A percentile compares a stretch with the other conserved stretches of the same genome.
phyloP scores from a whole-genome alignment of 2,329 filamentous ascomycete species.

The Claviceps sorghi region DNA sequence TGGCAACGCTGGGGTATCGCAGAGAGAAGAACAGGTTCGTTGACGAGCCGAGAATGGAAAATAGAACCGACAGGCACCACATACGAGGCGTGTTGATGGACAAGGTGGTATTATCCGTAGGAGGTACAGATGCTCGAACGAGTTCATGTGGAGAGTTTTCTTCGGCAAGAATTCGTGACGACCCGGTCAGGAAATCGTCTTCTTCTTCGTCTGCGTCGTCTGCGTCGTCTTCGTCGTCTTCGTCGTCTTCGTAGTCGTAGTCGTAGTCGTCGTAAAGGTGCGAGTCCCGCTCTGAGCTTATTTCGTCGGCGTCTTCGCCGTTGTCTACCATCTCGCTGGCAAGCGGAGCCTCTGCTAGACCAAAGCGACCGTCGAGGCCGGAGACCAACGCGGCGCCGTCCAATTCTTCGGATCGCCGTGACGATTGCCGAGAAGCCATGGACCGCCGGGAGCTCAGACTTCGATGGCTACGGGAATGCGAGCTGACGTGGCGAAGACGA shows the following conservation, averaged over 20 bases:
- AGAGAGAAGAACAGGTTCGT: conserved; percentile 82
- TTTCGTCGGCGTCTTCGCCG: conserved; percentile 22
- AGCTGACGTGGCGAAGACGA: conserved; percentile 20
- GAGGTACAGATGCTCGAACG: conserved; percentile 65
- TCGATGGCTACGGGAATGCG: conserved; percentile 13
- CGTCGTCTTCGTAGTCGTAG: conserved; percentile 16
- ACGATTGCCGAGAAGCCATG: conserved; percentile 17
- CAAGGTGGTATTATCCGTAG: conserved; percentile 59
- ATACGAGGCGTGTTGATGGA: conserved; percentile 80
- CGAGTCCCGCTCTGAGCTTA: conserved; percentile 20
- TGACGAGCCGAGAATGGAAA: conserved; percentile 66
- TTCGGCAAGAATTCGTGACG: conserved; percentile 35
- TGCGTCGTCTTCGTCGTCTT: conserved; percentile 5
- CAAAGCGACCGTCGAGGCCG: conserved; percentile 39
- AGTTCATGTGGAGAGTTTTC: conserved; percentile 67
- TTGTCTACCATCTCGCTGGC: conserved; percentile 30
- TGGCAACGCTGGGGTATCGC: conserved; percentile 79
- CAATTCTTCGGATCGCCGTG: conserved; percentile 31
- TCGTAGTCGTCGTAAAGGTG: conserved; percentile 18
- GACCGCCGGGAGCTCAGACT: conserved; percentile 21
- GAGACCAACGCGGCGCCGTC: conserved; percentile 36
- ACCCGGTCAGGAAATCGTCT: conserved; percentile 25
- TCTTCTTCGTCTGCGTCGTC: conserved; percentile 22
- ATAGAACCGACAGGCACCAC: conserved; percentile 69
- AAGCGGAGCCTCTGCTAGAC: conserved; percentile 33